Evolutionary conservation across 2,329 filamentous ascomycete genomes (phyloP), one percentile per base, ranked within the genome.

Genomic region (Chaetomium olivaceum): DNA sequence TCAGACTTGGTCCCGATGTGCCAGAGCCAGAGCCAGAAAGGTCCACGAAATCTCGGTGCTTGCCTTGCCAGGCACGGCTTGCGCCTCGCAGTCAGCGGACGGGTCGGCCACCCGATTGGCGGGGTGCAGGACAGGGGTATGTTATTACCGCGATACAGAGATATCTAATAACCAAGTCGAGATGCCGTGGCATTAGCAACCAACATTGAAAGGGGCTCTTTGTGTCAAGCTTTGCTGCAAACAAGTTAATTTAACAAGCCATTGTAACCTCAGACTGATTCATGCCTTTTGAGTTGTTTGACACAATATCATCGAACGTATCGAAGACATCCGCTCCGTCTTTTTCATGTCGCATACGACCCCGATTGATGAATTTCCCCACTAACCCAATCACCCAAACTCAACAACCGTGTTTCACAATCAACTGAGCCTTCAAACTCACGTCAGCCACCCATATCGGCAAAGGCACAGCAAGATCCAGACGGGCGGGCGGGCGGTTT

Each of bases 11-110:
- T 55, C 50, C 50, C 11, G 56, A 27, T 27, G 46, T 54, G 27
- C 27, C 27, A 29, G 27, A 29, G 27, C 27, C 27, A 29, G 27
- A 29, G 19, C 43, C 29, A 43, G n/a, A 46, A 33, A 25, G 33
- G 48, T 48, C 46, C 23, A 62, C 64, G 55, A 66, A 66, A 62
- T 62, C 56, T 62, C 21, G 59, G 59, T 66, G 59, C 59, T 43
- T 59, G 59, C 55, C 56, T 66, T 39, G 55, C 59, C 29, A 58
- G 46, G 55, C 55, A 52, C 43, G 16, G 14, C 9, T 39, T 25
- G n/a, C 7, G 25, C 31, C 29, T 36, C n/a, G 52, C 29, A 58
- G 61, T 50, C 33, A 56, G 62, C 62, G 19, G 2, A 14, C 46
- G 23, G 46, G 39, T 23, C 58, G 23, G 5, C 14, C 16, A 52